Conservation (phyloP, 768 basidiomycete genomes). For the Mycena amicta region DNA sequence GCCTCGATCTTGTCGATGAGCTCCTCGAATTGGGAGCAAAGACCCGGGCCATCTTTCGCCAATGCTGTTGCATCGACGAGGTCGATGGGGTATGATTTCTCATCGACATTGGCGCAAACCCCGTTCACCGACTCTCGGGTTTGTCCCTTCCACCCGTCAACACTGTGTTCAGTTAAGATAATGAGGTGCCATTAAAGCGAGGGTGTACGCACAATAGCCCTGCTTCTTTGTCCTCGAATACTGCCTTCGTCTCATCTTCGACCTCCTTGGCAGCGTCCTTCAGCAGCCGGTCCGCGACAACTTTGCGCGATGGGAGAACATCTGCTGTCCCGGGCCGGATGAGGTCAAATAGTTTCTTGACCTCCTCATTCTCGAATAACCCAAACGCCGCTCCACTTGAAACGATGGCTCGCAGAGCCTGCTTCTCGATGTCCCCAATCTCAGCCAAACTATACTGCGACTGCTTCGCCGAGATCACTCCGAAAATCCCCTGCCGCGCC, state of each 20-base stretch:
- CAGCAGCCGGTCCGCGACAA: background rate
- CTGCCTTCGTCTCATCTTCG: background rate
- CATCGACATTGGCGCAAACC: slow-evolving; percentile 4
- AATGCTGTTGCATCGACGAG: slow-evolving; percentile 7
- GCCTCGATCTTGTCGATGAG: slow-evolving; percentile 10
- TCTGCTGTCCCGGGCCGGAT: background rate
- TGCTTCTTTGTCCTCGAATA: background rate
- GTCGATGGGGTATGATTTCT: slow-evolving; percentile 5
- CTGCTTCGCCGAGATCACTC: background rate
- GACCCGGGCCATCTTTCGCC: slow-evolving; percentile 2
- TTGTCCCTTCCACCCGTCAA: slow-evolving; percentile 6
- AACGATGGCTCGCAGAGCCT: background rate
- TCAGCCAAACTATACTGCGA: background rate
- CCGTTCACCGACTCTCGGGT: slow-evolving; percentile 1
- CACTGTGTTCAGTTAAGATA: background rate
- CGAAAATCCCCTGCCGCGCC: background rate
- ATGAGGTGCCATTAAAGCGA: background rate
- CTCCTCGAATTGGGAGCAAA: background rate
- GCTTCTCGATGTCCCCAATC: background rate
- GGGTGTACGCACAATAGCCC: background rate
- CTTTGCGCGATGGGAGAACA: background rate
- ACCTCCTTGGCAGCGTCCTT: background rate
- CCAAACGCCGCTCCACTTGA: background rate
- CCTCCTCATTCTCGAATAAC: slow-evolving; percentile 3
- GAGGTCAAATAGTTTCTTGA: background rate